Evolutionary conservation across 2,329 filamentous ascomycete genomes (phyloP).

Genomic region (Alternaria sp.): DNA sequence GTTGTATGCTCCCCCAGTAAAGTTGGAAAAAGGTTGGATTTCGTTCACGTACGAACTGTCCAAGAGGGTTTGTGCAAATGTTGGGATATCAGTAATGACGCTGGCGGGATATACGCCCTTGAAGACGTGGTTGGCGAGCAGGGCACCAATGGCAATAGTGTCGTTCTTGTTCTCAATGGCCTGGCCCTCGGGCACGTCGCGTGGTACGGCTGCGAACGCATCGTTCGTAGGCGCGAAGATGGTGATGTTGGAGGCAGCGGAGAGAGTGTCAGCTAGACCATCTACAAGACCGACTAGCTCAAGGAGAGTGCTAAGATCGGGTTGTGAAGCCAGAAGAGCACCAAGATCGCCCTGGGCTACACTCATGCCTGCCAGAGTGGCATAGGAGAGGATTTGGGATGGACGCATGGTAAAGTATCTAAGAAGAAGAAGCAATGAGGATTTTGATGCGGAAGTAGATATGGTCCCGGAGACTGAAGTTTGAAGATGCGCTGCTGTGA

Average conservation of each 20-base stretch:
- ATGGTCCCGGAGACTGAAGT: background rate
- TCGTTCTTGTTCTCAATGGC: slow-evolving; percentile 45
- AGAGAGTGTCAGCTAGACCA: slow-evolving; percentile 50
- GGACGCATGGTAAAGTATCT: slow-evolving; percentile 26
- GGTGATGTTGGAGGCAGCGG: slow-evolving; percentile 60
- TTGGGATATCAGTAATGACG: slow-evolving; percentile 48
- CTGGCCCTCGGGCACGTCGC: slow-evolving; percentile 35
- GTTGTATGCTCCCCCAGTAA: slow-evolving; percentile 66
- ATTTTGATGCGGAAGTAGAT: background rate
- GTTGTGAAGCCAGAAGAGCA: slow-evolving; percentile 41
- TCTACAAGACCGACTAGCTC: slow-evolving; percentile 51
- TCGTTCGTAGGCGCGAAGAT: slow-evolving; percentile 64
- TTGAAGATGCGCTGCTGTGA: background rate
- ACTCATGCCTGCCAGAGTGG: slow-evolving; percentile 30
- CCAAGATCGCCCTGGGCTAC: slow-evolving; percentile 43
- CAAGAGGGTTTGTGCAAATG: slow-evolving; percentile 59
- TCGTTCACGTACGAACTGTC: slow-evolving; percentile 52
- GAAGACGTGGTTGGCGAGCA: slow-evolving; percentile 66
- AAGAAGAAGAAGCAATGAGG: background rate
- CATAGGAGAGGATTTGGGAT: slow-evolving; percentile 24
- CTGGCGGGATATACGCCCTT: slow-evolving; percentile 57
- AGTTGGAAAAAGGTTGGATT: slow-evolving; percentile 60
- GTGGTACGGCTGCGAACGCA: slow-evolving; percentile 50
- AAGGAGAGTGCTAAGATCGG: slow-evolving; percentile 43
- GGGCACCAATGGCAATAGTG: slow-evolving; percentile 50